phyloP scores from a whole-genome alignment of 2,329 filamentous ascomycete genomes.

The Claviceps sp. region DNA sequence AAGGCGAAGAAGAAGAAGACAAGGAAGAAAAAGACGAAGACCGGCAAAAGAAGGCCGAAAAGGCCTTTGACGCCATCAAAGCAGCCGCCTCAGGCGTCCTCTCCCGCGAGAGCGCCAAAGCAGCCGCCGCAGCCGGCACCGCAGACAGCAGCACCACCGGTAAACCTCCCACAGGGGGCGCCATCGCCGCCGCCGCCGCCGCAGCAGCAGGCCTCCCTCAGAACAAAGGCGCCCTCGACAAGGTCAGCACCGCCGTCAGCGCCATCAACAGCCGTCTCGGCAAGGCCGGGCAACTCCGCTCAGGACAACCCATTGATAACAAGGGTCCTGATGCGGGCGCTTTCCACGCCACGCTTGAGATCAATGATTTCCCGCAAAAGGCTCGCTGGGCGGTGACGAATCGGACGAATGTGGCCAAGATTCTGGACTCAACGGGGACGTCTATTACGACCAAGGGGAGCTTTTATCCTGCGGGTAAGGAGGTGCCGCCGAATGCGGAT shows the following conservation, averaged over 20 bases:
- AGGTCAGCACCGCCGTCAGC: slow-evolving; percentile 79
- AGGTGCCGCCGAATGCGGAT: slow-evolving; percentile 58
- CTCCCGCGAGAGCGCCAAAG: slow-evolving; percentile 35
- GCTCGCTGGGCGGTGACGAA: slow-evolving; percentile 98
- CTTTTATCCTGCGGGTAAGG: slow-evolving; percentile 74
- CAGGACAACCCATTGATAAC: slow-evolving; percentile 93
- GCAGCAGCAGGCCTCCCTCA: slow-evolving; percentile 37
- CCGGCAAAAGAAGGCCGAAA: slow-evolving; percentile 58
- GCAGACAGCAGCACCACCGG: slow-evolving; percentile 8
- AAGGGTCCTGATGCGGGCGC: slow-evolving; percentile 94
- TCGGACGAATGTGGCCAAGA: slow-evolving; percentile 95
- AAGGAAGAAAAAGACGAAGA: slow-evolving; percentile 69
- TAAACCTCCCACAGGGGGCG: not conserved
- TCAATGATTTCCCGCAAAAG: slow-evolving; percentile 99
- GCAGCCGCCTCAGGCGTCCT: slow-evolving; percentile 46
- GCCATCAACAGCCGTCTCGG: slow-evolving; percentile 85
- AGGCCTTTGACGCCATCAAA: slow-evolving; percentile 51
- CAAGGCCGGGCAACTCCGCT: slow-evolving; percentile 76
- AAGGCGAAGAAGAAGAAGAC: slow-evolving; percentile 69
- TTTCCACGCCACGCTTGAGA: slow-evolving; percentile 93
- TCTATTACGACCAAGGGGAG: slow-evolving; percentile 96
- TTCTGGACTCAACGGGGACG: slow-evolving; percentile 84
- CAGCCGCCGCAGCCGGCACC: slow-evolving; percentile 17
- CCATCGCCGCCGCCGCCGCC: slow-evolving; percentile 21
- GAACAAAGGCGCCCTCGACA: slow-evolving; percentile 61